phyloP scores from a whole-genome alignment of 2,329 filamentous ascomycete species.

The Dactylonectria macrodidyma region DNA sequence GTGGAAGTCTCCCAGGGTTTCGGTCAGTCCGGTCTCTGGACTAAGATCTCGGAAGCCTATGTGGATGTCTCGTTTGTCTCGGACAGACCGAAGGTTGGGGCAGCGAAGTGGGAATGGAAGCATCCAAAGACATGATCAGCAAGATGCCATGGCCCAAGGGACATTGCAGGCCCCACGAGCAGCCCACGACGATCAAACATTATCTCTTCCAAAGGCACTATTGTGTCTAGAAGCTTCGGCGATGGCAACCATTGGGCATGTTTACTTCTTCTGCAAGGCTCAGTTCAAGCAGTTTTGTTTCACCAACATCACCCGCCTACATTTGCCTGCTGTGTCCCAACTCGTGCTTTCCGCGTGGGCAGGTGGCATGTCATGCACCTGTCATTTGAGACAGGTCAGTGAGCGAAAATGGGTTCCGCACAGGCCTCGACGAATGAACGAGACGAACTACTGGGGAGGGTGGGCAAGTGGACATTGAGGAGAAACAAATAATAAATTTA shows the following conservation, averaged over 20 bases:
- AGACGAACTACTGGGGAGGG: no score
- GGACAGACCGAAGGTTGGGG: constrained; percentile 13
- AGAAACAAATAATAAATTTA: background rate
- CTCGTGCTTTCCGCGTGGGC: constrained; percentile 18
- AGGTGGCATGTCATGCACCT: constrained; percentile 18
- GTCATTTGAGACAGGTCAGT: constrained; percentile 22
- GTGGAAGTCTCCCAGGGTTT: constrained; percentile 17
- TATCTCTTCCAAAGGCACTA: background rate
- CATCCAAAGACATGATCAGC: background rate
- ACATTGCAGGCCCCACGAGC: background rate
- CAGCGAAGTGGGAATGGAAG: constrained; percentile 11
- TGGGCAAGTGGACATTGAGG: background rate
- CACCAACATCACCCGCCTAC: background rate
- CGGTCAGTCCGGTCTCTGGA: constrained; percentile 6
- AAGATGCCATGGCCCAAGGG: constrained; percentile 1
- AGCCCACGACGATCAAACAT: constrained; percentile 13
- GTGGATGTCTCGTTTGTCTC: constrained; percentile 22
- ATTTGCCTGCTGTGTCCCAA: background rate
- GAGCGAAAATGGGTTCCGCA: background rate
- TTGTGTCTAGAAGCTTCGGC: no score
- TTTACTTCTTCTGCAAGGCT: no score
- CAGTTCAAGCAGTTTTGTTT: background rate
- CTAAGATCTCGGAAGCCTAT: background rate
- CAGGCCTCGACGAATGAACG: background rate
- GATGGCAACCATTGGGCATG: no score